Evolutionary conservation across 257 asterid genomes (phyloP), one percentile per base, ranked within the genome.

Genomic region (Ilex asprella): DNA sequence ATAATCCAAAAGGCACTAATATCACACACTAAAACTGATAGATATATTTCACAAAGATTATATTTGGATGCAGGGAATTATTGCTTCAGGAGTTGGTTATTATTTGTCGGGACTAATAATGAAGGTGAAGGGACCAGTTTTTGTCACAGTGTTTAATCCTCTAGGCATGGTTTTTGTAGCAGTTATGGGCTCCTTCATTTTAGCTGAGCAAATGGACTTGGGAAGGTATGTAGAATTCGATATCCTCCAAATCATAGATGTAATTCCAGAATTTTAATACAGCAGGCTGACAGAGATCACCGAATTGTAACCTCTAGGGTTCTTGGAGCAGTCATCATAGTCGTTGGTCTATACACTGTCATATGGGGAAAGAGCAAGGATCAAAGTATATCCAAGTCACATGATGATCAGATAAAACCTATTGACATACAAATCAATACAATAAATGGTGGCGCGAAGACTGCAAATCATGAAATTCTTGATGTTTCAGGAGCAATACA

Each of bases 161-260:
- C n/a, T 82, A 47, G 67, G 61, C 47, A 82, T 82, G 87, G 69
- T 78, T 55, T 66, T 82, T 10, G 84, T 78, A 8, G 80, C 87
- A 16, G 60, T 76, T n/a, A 27, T 81, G 75, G 65, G 87, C 49
- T 73, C 79, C 12, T 74, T 78, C 51, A 60, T 76, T 14, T 70
- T 78, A 16, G 55, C 72, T 0, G 87, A 82, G 43, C 79, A 74
- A 51, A 66, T 82, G 55, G 56, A 50, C 10, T 60, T 73, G 21
- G 87, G 87, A 76, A 74, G 78, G 87, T 81, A 65, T 9, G 66
- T 5, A 16, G 8, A 46, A 0, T 4, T n/a, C 10, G 3, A 41
- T 6, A 3, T 11, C 39, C 50, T 29, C 11, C 15, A 6, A 30
- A 27, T 59, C 43, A 30, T 10, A 47, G 1, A 10, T 5, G 6